Percentiles rank a stretch among this genome's conserved stretches.
These are phyloP conservation scores for Entomortierella lignicola DNA, from an alignment of 192 early-diverging fungal genomes.

Conservation along the genomic window DNA sequence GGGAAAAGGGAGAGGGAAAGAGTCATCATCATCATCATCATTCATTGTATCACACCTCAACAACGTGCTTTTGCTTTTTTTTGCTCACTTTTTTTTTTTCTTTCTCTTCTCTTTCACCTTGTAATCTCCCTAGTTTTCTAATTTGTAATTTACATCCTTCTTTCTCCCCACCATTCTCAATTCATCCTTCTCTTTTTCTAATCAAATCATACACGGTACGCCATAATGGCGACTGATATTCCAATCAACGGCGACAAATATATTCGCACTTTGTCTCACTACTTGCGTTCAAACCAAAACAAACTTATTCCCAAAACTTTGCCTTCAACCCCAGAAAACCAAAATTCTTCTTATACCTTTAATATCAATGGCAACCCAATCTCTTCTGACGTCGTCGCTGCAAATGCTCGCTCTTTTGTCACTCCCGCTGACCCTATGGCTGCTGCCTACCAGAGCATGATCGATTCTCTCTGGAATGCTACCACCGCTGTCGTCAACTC, in stretches of 20 bases:
- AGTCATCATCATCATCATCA: background rate
- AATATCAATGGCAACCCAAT: background rate
- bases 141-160: background rate
- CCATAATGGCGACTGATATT: slow-evolving; percentile 34
- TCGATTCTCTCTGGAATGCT: slow-evolving; percentile 40
- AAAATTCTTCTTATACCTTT: background rate
- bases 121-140: background rate
- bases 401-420: slow-evolving; percentile 43
- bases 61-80: background rate
- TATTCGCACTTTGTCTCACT: slow-evolving; percentile 65
- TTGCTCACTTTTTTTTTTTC: background rate
- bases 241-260: slow-evolving; percentile 62
- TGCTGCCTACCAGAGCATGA: slow-evolving; percentile 42
- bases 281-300: slow-evolving; percentile 63
- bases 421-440: slow-evolving; percentile 47
- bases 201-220: too few relatives aligned
- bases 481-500: slow-evolving; percentile 32
- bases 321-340: slow-evolving; percentile 8
- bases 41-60: too few relatives aligned
- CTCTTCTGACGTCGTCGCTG: slow-evolving; percentile 37
- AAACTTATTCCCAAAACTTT: slow-evolving; percentile 35
- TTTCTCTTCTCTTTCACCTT: background rate
- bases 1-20: too few relatives aligned
- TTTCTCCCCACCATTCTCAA: background rate
- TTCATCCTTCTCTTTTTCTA: slow-evolving; percentile 4